A percentile compares a stretch with the other conserved stretches of the same genome.
These are phyloP conservation scores for Piper betle DNA, from an alignment of 164 flowering plant species.

Conservation along the genomic window DNA sequence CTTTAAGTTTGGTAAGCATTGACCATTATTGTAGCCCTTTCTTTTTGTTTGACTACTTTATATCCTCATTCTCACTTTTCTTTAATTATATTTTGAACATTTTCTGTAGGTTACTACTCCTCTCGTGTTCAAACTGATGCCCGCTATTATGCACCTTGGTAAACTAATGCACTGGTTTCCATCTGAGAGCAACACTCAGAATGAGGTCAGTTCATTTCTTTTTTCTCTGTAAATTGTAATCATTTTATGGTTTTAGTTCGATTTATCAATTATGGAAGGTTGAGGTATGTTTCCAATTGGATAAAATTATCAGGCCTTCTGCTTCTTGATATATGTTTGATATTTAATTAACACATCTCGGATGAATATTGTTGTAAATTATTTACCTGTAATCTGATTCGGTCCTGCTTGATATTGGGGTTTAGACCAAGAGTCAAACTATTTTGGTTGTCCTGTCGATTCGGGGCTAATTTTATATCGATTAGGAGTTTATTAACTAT, in stretches of 20 bases:
- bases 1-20: constrained; percentile 72
- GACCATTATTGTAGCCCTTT: background rate
- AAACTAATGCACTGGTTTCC: constrained; percentile 91
- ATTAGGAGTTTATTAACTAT: too few species aligned
- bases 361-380: too few species aligned
- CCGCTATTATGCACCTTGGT: constrained; percentile 78
- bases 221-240: background rate
- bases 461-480: too few species aligned
- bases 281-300: too few species aligned
- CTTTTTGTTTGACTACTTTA: constrained; percentile 2
- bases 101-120: constrained; percentile 79
- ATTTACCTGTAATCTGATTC: too few species aligned
- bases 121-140: constrained; percentile 75
- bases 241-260: background rate
- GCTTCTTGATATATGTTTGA: too few species aligned
- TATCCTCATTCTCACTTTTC: background rate
- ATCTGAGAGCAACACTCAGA: constrained; percentile 39
- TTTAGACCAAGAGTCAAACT: too few species aligned
- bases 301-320: too few species aligned
- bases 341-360: too few species aligned
- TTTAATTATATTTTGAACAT: background rate
- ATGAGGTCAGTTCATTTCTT: constrained; percentile 37
- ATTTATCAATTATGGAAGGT: background rate
- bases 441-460: too few species aligned
- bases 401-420: too few species aligned